Percentiles rank a stretch among this genome's conserved stretches.
Evolutionary conservation across 805 yeast genomes (phyloP).

Genomic region (Ogataea paraovalis): DNA sequence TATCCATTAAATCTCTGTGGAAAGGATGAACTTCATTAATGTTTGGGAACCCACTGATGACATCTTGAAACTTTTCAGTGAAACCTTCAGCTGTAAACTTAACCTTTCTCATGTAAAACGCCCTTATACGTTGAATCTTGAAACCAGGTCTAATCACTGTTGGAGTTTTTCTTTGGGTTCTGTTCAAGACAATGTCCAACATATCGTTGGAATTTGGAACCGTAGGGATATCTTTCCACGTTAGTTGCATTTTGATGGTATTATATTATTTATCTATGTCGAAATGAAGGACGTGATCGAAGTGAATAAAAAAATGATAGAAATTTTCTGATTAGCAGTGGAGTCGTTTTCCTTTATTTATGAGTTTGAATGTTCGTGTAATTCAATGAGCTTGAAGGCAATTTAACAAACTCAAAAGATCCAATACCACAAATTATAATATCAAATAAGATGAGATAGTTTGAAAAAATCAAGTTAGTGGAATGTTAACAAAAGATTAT

Average conservation of each 20-base stretch:
- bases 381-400: no score
- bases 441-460: no score
- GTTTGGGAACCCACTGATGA: slow-evolving; percentile 88
- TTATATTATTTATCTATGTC: background rate
- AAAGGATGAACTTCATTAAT: slow-evolving; percentile 97
- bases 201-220: slow-evolving; percentile 90
- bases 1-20: slow-evolving; percentile 97
- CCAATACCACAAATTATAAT: no score
- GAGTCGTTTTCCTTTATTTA: no score
- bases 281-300: no score
- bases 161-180: slow-evolving; percentile 98
- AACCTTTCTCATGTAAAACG: slow-evolving; percentile 98
- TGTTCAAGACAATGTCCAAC: slow-evolving; percentile 92
- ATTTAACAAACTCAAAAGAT: no score
- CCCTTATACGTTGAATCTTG: slow-evolving; percentile 91
- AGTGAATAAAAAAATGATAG: background rate
- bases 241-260: slow-evolving; percentile 69
- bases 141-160: slow-evolving; percentile 98
- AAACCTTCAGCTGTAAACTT: slow-evolving; percentile 96
- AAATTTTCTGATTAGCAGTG: background rate
- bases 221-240: slow-evolving; percentile 98
- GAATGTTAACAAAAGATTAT: no score
- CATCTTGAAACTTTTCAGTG: slow-evolving; percentile 83
- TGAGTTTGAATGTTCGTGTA: no score
- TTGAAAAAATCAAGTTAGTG: no score